A percentile compares a stretch with the other conserved stretches of the same genome.
phyloP scores from a whole-genome alignment of 306 rosid species.

The Casuarina glauca region DNA sequence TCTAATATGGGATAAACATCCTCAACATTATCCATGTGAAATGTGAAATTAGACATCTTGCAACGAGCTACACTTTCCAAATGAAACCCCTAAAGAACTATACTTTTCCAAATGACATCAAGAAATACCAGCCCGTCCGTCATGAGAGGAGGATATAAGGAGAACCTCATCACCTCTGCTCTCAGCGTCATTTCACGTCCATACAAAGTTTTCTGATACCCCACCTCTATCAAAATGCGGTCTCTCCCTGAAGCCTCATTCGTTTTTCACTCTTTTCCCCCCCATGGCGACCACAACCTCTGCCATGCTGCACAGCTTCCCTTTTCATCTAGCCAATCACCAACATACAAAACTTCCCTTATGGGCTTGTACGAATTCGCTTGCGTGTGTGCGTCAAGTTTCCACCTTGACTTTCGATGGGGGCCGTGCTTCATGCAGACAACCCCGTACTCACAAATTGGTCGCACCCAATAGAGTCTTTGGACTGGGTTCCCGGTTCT shows the following conservation, averaged over 20 bases:
- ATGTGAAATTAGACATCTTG: too few species aligned
- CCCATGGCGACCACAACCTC: constrained; percentile 58
- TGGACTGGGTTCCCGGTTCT: constrained; percentile 30
- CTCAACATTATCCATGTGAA: too few species aligned
- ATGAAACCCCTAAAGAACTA: not conserved
- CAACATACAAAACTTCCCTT: constrained; percentile 18
- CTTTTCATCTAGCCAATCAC: constrained; percentile 32
- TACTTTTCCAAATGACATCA: not conserved
- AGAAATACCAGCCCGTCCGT: not conserved
- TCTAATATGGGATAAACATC: too few species aligned
- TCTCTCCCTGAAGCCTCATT: not conserved
- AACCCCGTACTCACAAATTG: constrained; percentile 17
- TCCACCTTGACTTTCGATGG: constrained; percentile 35
- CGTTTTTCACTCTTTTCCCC: not conserved
- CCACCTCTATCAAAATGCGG: constrained; percentile 28
- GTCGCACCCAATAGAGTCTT: constrained; percentile 5
- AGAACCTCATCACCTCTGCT: constrained; percentile 32
- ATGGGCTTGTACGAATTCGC: constrained; percentile 5
- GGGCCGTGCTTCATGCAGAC: constrained; percentile 6
- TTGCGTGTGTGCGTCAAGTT: constrained; percentile 2
- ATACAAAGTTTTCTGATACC: constrained; percentile 32
- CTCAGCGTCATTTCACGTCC: constrained; percentile 32
- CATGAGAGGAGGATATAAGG: not conserved
- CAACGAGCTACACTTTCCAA: not conserved
- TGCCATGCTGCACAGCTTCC: constrained; percentile 23